Evolutionary conservation across 495 filamentous ascomycete species (phyloP), one percentile per base, ranked within the genome.

Genomic region (Penicillium manginii): DNA sequence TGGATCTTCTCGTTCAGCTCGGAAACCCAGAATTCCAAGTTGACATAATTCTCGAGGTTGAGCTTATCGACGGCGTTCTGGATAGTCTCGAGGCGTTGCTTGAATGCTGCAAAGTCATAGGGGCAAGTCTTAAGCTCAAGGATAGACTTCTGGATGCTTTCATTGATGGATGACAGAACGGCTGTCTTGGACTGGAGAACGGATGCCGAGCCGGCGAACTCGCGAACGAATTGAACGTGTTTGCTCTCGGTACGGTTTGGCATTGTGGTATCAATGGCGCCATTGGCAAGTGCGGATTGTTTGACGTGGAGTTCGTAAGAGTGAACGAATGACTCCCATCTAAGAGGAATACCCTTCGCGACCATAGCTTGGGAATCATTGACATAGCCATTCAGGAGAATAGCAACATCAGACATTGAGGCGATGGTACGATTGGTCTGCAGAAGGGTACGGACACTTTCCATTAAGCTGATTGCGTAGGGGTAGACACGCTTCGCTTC

Each of bases 301-400:
- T 93, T 89, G 52, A 92, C 82, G 63, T 93, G 91, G 17, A 97
- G 78, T 69, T 98, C 94, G 69, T 97, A 98, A 8, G 91, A 92
- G 65, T 97, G 91, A 32, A 98, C 90, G 68, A 98, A 97, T 0
- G 94, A 93, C 69, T 98, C 94, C 94, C 94, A 98, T 64, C 90
- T 87, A 31, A 98, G 77, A 11, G 91, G 89, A 46, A 97, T 80
- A 43, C 94, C 94, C 77, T 94, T 97, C 47, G 78, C 77, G 54
- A 98, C 84, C 63, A 96, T 84, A 29, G 71, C 72, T 57, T 97
- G 91, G 0, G 90, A 89, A 53, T 96, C 91, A 61, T 92, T 96
- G 57, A 92, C 86, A 63, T 98, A 96, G 26, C 94, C 92, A 63
- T 87, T 91, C 15, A 99, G 79, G 4, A 99, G 77, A 37, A 96